Evolutionary conservation across 257 asterid species (phyloP).

Genomic region (Coffea canephora): DNA sequence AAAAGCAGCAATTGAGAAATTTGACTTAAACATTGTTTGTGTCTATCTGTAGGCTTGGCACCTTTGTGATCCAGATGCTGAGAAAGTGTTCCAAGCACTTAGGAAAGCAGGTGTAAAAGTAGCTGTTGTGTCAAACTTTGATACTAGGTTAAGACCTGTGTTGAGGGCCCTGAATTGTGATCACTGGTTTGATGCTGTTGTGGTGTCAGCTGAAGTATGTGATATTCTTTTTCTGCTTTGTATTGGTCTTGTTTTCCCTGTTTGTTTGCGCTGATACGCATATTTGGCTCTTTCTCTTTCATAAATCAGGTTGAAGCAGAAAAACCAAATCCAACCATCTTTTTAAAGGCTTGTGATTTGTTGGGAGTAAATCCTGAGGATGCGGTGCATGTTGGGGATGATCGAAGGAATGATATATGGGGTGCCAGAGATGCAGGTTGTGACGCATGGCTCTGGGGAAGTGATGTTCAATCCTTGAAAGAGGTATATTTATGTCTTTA

Average conservation of each 20-base stretch:
- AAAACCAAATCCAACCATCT: slow-evolving; percentile 95
- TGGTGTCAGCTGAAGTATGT: slow-evolving; percentile 95
- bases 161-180: slow-evolving; percentile 85
- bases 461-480: slow-evolving; percentile 82
- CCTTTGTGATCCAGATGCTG: slow-evolving; percentile 89
- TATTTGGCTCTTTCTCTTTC: neutral
- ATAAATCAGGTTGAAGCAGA: slow-evolving; percentile 87
- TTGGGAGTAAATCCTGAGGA: slow-evolving; percentile 91
- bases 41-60: slow-evolving; percentile 86
- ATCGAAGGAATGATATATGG: slow-evolving; percentile 94
- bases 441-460: slow-evolving; percentile 99
- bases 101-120: slow-evolving; percentile 75
- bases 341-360: slow-evolving; percentile 88
- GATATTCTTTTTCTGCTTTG: neutral
- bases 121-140: slow-evolving; percentile 92
- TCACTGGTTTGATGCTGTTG: slow-evolving; percentile 98
- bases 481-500: slow-evolving; percentile 59
- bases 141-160: slow-evolving; percentile 82
- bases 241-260: neutral
- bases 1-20: neutral
- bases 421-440: slow-evolving; percentile 99
- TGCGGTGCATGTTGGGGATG: slow-evolving; percentile 98
- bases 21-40: neutral
- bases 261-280: neutral
- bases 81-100: slow-evolving; percentile 75